phyloP scores from a whole-genome alignment of 2,329 filamentous ascomycete species.

The Coleophoma eucalyptorum region DNA sequence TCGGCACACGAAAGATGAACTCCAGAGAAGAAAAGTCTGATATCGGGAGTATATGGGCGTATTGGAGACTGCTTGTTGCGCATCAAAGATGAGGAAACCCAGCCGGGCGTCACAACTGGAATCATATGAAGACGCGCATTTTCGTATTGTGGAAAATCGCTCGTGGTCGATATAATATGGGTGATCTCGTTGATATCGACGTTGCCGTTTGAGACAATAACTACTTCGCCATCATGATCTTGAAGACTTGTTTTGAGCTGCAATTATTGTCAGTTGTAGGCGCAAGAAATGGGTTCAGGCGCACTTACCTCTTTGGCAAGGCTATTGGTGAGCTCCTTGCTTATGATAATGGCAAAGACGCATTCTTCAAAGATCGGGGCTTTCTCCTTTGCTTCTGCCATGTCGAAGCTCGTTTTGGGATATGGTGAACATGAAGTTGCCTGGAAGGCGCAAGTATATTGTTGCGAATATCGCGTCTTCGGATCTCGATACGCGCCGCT shows the following conservation, averaged over 20 bases:
- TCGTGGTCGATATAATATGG: conserved; percentile 70
- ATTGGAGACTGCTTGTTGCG: conserved; percentile 72
- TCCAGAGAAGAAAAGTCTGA: conserved; percentile 82
- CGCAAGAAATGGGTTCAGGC: no score
- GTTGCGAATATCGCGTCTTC: no score
- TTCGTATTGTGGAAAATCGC: conserved; percentile 87
- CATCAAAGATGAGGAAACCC: conserved; percentile 69
- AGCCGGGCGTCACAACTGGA: conserved; percentile 77
- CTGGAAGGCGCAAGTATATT: no score
- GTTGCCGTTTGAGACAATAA: conserved; percentile 32
- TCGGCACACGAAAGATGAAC: conserved; percentile 80
- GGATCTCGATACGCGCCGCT: no score
- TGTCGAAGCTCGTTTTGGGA: no score
- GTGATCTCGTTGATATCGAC: conserved; percentile 43
- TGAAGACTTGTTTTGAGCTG: conserved; percentile 14
- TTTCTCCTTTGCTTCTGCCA: no score
- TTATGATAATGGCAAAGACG: conserved; percentile 21
- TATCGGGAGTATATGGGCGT: conserved; percentile 85
- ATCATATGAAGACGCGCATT: conserved; percentile 73
- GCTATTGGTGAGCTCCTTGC: conserved; percentile 13
- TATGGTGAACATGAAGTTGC: no score
- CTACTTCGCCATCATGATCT: conserved; percentile 30
- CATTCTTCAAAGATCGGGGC: conserved; percentile 17
- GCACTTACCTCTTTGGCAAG: conserved; percentile 16
- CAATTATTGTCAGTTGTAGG: neutral